A percentile compares a stretch with the other conserved stretches of the same genome.
phyloP scores from a whole-genome alignment of 2,329 filamentous ascomycete species.

The Pseudogymnoascus verrucosus region DNA sequence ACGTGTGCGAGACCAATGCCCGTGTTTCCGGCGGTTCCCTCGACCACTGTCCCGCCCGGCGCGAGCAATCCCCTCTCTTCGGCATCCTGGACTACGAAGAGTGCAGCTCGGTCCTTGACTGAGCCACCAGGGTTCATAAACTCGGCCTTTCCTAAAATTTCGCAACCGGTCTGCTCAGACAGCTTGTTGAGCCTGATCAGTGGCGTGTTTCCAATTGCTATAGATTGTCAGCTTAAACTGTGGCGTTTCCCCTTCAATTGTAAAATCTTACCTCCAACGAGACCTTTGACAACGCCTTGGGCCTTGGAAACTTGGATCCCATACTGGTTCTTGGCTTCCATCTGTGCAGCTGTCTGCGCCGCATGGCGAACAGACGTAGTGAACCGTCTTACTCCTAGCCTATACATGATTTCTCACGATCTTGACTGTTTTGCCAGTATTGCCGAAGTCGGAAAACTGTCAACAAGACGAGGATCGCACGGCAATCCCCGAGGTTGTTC shows the following conservation, averaged over 20 bases:
- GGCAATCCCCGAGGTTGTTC: slow-evolving; percentile 1
- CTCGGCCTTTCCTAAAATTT: slow-evolving; percentile 91
- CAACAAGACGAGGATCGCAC: background rate
- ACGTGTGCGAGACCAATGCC: slow-evolving; percentile 97
- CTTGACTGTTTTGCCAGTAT: slow-evolving; percentile 6
- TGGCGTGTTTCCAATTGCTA: slow-evolving; percentile 95
- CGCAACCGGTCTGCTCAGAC: slow-evolving; percentile 85
- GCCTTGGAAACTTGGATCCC: slow-evolving; percentile 56
- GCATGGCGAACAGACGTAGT: slow-evolving; percentile 44
- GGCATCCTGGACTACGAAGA: slow-evolving; percentile 89
- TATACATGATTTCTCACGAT: slow-evolving; percentile 4
- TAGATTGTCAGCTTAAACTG: slow-evolving; percentile 6
- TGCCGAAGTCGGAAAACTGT: slow-evolving; percentile 1
- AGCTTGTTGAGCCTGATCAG: slow-evolving; percentile 83
- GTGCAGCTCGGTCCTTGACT: slow-evolving; percentile 91
- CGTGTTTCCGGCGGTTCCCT: slow-evolving; percentile 96
- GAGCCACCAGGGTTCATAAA: slow-evolving; percentile 97
- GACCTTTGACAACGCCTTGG: slow-evolving; percentile 56
- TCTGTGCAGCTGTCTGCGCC: slow-evolving; percentile 36
- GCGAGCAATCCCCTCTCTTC: slow-evolving; percentile 77
- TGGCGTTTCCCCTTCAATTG: background rate
- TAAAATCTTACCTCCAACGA: slow-evolving; percentile 52
- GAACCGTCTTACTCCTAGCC: slow-evolving; percentile 42
- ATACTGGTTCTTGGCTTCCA: slow-evolving; percentile 44
- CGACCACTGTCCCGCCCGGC: slow-evolving; percentile 87